Evolutionary conservation across 2,329 filamentous ascomycete species (phyloP).

Genomic region (Diplodia sapinea): DNA sequence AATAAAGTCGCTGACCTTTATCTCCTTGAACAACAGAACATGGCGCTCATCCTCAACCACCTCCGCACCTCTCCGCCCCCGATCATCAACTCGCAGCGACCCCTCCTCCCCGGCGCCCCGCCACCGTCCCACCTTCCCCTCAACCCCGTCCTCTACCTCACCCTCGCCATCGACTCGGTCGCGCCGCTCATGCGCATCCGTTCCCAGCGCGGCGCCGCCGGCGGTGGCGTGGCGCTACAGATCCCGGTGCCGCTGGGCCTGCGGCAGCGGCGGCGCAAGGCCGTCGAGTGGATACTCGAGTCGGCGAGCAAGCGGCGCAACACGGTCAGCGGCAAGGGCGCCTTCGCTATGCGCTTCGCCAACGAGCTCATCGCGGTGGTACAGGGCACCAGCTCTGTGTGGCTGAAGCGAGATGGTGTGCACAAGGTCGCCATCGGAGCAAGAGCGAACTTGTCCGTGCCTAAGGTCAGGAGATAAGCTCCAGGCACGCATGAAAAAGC

Average conservation of each 20-base stretch:
- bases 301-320: conserved; percentile 79
- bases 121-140: conserved; percentile 81
- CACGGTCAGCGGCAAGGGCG: conserved; percentile 70
- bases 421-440: conserved; percentile 83
- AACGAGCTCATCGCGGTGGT: conserved; percentile 87
- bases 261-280: conserved; percentile 76
- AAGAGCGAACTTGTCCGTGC: conserved; percentile 66
- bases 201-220: conserved; percentile 75
- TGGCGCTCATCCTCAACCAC: conserved; percentile 79
- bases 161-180: conserved; percentile 88
- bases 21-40: conserved; percentile 66
- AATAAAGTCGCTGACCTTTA: neutral
- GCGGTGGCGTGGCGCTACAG: conserved; percentile 83
- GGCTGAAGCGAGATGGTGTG: conserved; percentile 78
- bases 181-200: conserved; percentile 85
- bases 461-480: conserved; percentile 7
- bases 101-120: conserved; percentile 76
- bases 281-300: conserved; percentile 88
- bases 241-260: conserved; percentile 78
- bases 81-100: conserved; percentile 70
- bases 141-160: conserved; percentile 88
- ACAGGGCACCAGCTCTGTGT: conserved; percentile 81
- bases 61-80: conserved; percentile 86
- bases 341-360: conserved; percentile 78
- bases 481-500: neutral